Evolutionary conservation across 768 basidiomycete species (phyloP).

Genomic region (Solioccasus polychromus): DNA sequence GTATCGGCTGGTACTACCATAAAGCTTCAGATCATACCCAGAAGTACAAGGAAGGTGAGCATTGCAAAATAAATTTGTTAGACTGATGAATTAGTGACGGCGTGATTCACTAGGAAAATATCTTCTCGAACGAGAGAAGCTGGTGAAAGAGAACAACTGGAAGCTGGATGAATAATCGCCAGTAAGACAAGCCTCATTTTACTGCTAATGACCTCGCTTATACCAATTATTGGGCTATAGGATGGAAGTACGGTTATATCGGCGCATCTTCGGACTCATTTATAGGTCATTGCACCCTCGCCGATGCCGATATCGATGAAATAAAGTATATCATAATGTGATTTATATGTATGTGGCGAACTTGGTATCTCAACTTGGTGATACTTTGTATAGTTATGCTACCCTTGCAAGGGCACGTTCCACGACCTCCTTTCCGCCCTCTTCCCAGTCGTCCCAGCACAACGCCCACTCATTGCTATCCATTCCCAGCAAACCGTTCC

Average conservation of each 20-base stretch:
- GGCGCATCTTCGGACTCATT: background rate
- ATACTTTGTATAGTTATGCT: background rate
- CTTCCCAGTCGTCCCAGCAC: constrained; percentile 46
- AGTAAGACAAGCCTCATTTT: background rate
- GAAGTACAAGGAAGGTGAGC: constrained; percentile 82
- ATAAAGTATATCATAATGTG: background rate
- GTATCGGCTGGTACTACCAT: constrained; percentile 81
- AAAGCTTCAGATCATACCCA: constrained; percentile 72
- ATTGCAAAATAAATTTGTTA: background rate
- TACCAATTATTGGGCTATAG: background rate
- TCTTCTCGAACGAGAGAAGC: constrained; percentile 73
- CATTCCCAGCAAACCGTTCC: constrained; percentile 22
- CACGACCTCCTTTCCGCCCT: constrained; percentile 31
- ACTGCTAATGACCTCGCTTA: background rate
- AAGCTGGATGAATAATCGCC: constrained; percentile 45
- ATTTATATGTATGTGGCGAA: background rate
- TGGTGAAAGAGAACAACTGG: constrained; percentile 84
- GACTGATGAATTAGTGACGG: background rate
- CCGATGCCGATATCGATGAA: too few species aligned
- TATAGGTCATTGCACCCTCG: too few species aligned
- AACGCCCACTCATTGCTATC: constrained; percentile 34
- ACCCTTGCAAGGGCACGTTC: constrained; percentile 21
- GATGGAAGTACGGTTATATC: background rate
- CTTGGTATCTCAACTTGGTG: background rate
- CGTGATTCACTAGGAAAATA: constrained; percentile 60